Conservation (phyloP, 2,329 filamentous ascomycete species). For the Alternaria atra region DNA sequence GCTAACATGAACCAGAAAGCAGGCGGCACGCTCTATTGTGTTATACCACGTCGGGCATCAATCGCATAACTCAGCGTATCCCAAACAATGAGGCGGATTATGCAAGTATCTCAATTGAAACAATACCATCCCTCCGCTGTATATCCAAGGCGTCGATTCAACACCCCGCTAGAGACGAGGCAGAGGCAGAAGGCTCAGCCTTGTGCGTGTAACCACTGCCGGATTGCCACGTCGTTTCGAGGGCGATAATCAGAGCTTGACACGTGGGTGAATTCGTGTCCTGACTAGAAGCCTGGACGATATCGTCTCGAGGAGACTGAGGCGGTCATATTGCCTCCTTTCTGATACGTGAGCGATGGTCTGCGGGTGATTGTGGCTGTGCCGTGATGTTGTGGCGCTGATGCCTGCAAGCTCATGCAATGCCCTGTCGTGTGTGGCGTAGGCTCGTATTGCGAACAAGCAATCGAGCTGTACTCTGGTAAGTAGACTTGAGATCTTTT, state of each 20-base stretch:
- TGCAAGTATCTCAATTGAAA: neutral
- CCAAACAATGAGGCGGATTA: neutral
- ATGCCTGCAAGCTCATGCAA: neutral
- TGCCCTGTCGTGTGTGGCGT: neutral
- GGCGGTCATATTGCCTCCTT: neutral
- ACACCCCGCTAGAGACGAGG: neutral
- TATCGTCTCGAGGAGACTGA: neutral
- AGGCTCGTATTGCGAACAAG: neutral
- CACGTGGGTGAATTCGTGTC: neutral
- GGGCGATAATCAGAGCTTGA: neutral
- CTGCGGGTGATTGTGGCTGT: neutral
- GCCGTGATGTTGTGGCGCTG: conserved; percentile 1
- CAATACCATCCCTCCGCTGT: neutral
- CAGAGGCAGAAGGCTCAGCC: neutral
- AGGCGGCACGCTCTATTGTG: neutral
- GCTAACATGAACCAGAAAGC: neutral
- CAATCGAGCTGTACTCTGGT: neutral
- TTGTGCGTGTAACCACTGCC: neutral
- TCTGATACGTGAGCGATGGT: neutral
- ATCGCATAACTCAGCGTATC: neutral
- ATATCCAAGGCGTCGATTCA: neutral
- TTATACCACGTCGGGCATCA: neutral
- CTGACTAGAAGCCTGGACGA: neutral
- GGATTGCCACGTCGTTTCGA: neutral
- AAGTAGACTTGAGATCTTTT: neutral